A percentile compares a stretch with the other conserved stretches of the same genome.
Conservation (phyloP, 257 asterid genomes). For the Solanum corneliomulleri region DNA sequence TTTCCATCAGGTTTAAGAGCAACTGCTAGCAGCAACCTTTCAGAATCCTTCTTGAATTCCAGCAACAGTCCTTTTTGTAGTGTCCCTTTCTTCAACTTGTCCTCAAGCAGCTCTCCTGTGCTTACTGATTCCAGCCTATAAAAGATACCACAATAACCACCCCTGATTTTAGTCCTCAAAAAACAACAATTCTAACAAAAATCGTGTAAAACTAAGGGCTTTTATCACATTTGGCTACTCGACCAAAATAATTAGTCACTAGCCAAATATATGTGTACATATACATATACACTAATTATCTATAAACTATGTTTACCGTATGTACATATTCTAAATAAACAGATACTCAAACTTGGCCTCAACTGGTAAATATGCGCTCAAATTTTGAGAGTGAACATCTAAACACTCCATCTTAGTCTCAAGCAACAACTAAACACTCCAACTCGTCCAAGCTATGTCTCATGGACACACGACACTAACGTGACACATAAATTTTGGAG, state of each 20-base stretch:
- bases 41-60: slow-evolving; percentile 89
- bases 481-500: neutral
- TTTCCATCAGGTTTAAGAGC: slow-evolving; percentile 91
- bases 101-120: slow-evolving; percentile 45
- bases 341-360: neutral
- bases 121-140: slow-evolving; percentile 55
- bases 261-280: neutral
- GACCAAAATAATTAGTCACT: neutral
- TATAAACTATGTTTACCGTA: neutral
- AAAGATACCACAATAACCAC: neutral
- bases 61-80: slow-evolving; percentile 66
- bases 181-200: neutral
- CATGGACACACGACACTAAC: neutral
- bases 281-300: neutral
- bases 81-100: slow-evolving; percentile 39
- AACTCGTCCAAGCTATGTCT: neutral
- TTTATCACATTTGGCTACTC: neutral
- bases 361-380: neutral
- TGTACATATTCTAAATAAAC: neutral
- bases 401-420: neutral
- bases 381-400: neutral
- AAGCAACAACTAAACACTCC: neutral
- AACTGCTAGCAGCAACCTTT: slow-evolving; percentile 75
- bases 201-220: neutral
- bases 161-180: neutral